Evolutionary conservation across 352 stramenopile species (phyloP).

Genomic region (Pythium monospermum): DNA sequence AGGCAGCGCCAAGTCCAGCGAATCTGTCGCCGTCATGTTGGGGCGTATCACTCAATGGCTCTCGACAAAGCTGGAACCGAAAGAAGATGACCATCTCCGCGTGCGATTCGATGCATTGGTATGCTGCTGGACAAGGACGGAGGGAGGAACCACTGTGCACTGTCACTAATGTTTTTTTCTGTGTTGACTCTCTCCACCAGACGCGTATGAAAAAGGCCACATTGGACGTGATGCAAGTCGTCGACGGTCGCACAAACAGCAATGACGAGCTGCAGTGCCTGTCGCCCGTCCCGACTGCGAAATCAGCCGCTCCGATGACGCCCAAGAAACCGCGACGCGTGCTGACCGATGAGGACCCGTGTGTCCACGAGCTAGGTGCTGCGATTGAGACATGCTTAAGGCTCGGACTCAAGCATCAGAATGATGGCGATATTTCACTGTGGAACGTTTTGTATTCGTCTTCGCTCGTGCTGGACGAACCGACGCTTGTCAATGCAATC

Average conservation of each 20-base stretch:
- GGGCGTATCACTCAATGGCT: slow-evolving; percentile 64
- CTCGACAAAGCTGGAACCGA: slow-evolving; percentile 48
- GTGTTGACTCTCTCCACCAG: slow-evolving; percentile 21
- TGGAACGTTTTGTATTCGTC: slow-evolving; percentile 74
- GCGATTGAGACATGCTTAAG: slow-evolving; percentile 58
- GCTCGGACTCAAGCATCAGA: slow-evolving; percentile 46
- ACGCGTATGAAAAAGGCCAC: slow-evolving; percentile 66
- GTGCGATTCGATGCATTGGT: slow-evolving; percentile 64
- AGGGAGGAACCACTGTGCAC: not conserved
- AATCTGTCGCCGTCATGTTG: too few species aligned
- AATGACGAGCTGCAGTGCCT: slow-evolving; percentile 15
- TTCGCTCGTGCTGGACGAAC: slow-evolving; percentile 69
- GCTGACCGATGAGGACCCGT: slow-evolving; percentile 51
- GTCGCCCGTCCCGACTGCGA: slow-evolving; percentile 5
- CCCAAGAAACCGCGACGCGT: slow-evolving; percentile 12
- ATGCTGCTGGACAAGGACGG: slow-evolving; percentile 3
- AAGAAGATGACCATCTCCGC: slow-evolving; percentile 42
- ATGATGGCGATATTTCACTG: slow-evolving; percentile 42
- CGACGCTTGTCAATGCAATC: slow-evolving; percentile 59
- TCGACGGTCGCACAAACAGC: slow-evolving; percentile 23
- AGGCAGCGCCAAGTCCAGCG: too few species aligned
- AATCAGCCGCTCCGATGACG: slow-evolving; percentile 8
- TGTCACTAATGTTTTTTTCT: not conserved
- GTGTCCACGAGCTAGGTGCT: slow-evolving; percentile 58
- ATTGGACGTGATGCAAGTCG: slow-evolving; percentile 35